Evolutionary conservation across 106 monocot genomes (phyloP).

Genomic region (Dactylorhiza incarnata): DNA sequence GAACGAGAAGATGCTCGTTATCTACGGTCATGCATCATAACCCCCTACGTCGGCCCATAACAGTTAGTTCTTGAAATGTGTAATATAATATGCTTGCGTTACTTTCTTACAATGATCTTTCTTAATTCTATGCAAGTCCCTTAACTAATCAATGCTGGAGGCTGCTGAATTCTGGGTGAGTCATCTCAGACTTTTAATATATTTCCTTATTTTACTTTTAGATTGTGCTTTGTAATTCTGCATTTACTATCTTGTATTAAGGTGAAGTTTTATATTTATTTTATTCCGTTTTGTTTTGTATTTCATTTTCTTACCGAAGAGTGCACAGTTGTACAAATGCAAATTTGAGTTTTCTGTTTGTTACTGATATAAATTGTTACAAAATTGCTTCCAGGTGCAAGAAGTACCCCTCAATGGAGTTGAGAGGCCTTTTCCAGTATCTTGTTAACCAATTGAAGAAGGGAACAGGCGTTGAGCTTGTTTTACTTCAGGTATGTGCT

Average conservation of each 20-base stretch:
- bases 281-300: background rate
- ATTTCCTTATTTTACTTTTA: background rate
- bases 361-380: background rate
- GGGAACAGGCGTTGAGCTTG: slow-evolving; percentile 83
- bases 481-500: slow-evolving; percentile 74
- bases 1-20: too few relatives aligned
- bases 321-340: background rate
- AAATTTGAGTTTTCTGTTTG: background rate
- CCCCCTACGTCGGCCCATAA: too few relatives aligned
- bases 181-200: background rate
- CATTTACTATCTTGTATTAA: background rate
- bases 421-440: slow-evolving; percentile 94
- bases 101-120: too few relatives aligned
- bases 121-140: too few relatives aligned
- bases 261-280: background rate
- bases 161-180: too few relatives aligned
- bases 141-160: too few relatives aligned
- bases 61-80: too few relatives aligned
- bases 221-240: background rate
- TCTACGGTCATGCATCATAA: too few relatives aligned
- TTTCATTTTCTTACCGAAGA: background rate
- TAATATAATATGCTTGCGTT: too few relatives aligned
- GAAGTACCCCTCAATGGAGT: slow-evolving; percentile 92
- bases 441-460: slow-evolving; percentile 93
- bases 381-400: slow-evolving; percentile 56